Evolutionary conservation across 495 filamentous ascomycete genomes (phyloP).

Genomic region (Podospora appendiculata): DNA sequence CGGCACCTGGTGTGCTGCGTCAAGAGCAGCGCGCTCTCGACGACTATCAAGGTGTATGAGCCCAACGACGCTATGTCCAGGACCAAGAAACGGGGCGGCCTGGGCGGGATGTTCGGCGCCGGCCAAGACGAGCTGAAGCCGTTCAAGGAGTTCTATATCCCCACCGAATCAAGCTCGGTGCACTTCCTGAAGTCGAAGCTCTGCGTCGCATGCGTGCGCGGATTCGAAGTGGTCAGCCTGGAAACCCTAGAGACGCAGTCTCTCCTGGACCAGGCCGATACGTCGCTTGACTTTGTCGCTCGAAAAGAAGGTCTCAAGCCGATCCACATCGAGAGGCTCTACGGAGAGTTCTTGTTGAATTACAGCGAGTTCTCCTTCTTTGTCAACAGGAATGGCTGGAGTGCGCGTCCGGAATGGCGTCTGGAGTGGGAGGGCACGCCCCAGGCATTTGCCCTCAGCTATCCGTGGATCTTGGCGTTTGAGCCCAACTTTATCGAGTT

Average conservation of each 20-base stretch:
- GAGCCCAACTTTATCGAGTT: constrained; percentile 99
- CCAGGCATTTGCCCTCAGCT: constrained; percentile 81
- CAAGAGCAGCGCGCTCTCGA: constrained; percentile 80
- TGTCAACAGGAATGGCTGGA: constrained; percentile 97
- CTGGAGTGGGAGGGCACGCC: constrained; percentile 97
- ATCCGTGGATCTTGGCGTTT: constrained; percentile 95
- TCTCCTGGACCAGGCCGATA: constrained; percentile 95
- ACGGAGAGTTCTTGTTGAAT: constrained; percentile 94
- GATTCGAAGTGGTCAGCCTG: constrained; percentile 94
- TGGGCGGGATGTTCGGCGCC: constrained; percentile 89
- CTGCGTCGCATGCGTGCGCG: constrained; percentile 88
- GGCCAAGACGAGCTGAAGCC: constrained; percentile 90
- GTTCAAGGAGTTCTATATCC: constrained; percentile 99
- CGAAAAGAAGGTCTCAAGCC: constrained; percentile 88
- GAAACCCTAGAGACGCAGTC: constrained; percentile 97
- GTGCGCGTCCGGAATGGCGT: constrained; percentile 89
- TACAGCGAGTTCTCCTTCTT: constrained; percentile 99
- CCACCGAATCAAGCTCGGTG: constrained; percentile 89
- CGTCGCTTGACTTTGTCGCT: constrained; percentile 91
- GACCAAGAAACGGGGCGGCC: constrained; percentile 82
- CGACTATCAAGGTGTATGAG: constrained; percentile 96
- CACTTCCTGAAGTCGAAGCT: constrained; percentile 96
- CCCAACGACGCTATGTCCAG: constrained; percentile 86
- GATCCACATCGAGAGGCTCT: constrained; percentile 95
- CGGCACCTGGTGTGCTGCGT: constrained; percentile 92